phyloP scores from a whole-genome alignment of 306 rosid species.

The Carpinus viminea region DNA sequence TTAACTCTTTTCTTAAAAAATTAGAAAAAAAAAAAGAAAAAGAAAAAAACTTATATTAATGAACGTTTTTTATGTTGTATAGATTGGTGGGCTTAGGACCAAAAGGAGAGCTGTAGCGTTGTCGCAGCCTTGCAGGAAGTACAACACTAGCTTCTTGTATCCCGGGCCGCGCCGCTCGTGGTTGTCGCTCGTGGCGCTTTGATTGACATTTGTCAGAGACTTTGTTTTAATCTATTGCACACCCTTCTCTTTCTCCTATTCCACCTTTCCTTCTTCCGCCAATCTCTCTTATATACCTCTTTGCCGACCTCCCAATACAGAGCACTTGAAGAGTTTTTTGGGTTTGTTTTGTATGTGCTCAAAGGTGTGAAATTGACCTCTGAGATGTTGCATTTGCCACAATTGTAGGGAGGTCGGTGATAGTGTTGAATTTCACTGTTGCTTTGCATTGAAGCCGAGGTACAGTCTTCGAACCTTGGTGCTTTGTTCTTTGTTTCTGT shows the following conservation, averaged over 20 bases:
- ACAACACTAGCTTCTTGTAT: constrained; percentile 47
- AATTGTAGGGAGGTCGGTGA: constrained; percentile 62
- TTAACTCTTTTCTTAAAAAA: neutral
- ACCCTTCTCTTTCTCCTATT: neutral
- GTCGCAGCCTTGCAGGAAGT: constrained; percentile 42
- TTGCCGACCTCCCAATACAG: constrained; percentile 35
- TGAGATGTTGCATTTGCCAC: constrained; percentile 38
- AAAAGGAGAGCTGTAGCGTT: constrained; percentile 19
- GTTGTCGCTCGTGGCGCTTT: constrained; percentile 61
- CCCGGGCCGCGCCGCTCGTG: constrained; percentile 59
- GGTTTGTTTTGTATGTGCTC: constrained; percentile 26
- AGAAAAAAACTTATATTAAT: neutral
- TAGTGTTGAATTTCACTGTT: constrained; percentile 45
- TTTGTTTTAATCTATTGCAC: constrained; percentile 26
- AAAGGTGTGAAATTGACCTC: constrained; percentile 41
- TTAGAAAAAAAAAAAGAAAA: no score
- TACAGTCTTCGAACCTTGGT: constrained; percentile 35
- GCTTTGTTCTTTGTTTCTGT: constrained; percentile 41
- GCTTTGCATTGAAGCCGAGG: constrained; percentile 44
- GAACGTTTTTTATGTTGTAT: constrained; percentile 13
- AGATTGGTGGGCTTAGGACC: constrained; percentile 33
- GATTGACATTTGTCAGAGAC: constrained; percentile 36
- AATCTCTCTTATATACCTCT: constrained; percentile 40
- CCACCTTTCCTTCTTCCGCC: constrained; percentile 60
- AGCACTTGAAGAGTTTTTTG: constrained; percentile 44